These are phyloP conservation scores for Umbelopsis vinacea DNA, from an alignment of 192 early-diverging fungal species.

Conservation along the genomic window DNA sequence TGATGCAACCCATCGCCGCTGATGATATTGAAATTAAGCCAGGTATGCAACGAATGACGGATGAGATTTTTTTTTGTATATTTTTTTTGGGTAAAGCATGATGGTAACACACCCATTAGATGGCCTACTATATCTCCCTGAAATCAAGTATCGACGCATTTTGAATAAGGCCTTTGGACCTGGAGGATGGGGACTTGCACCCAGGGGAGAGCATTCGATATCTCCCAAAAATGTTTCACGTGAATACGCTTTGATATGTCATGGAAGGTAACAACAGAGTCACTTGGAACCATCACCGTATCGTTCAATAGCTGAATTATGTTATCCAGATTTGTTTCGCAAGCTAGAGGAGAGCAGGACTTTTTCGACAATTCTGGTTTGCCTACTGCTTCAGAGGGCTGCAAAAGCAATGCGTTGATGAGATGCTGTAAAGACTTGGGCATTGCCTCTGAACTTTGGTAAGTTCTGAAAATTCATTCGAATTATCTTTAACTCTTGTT, in stretches of 20 bases:
- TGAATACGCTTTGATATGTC: constrained; percentile 89
- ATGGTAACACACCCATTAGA: constrained; percentile 50
- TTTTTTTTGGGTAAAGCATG: background rate
- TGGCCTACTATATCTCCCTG: constrained; percentile 92
- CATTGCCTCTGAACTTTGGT: constrained; percentile 89
- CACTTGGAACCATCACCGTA: background rate
- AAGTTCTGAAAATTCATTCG: background rate
- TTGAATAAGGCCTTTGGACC: constrained; percentile 95
- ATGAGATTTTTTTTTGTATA: background rate
- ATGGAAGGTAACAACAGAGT: constrained; percentile 69
- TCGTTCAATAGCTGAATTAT: background rate
- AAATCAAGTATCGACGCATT: constrained; percentile 97
- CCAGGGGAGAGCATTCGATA: constrained; percentile 87
- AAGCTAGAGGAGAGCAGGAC: constrained; percentile 94
- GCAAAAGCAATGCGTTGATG: constrained; percentile 93
- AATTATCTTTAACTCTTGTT: background rate
- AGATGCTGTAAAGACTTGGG: constrained; percentile 98
- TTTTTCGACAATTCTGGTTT: constrained; percentile 78
- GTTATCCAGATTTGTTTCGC: constrained; percentile 65
- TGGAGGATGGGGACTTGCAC: constrained; percentile 85
- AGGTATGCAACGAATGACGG: constrained; percentile 45
- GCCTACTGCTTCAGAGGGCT: constrained; percentile 85
- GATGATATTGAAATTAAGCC: constrained; percentile 93
- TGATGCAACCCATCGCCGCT: constrained; percentile 73
- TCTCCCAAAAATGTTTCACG: constrained; percentile 78